These are phyloP conservation scores for Solanum etuberosum DNA, from an alignment of 257 asterid genomes.

Conservation along the genomic window DNA sequence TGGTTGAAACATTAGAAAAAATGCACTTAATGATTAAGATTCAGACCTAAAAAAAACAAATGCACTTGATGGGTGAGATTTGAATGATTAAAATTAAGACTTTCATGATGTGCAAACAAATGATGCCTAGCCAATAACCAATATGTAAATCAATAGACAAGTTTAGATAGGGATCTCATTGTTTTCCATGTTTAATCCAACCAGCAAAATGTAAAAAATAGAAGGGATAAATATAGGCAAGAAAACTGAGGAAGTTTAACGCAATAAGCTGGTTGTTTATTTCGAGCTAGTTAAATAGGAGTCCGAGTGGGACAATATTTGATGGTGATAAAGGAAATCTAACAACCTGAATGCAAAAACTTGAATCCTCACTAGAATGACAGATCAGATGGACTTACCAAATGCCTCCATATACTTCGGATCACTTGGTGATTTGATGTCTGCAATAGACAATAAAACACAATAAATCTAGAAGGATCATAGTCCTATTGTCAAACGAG, in stretches of 20 bases:
- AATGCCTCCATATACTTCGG: conserved; percentile 88
- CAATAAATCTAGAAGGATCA: background rate
- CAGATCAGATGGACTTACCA: conserved; percentile 42
- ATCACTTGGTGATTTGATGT: conserved; percentile 79
- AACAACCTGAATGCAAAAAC: background rate
- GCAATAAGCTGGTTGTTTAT: background rate
- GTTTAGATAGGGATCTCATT: background rate
- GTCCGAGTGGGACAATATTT: background rate
- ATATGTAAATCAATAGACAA: background rate
- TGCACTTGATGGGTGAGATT: background rate
- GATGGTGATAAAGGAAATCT: background rate
- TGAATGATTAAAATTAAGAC: background rate
- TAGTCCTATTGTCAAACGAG: background rate
- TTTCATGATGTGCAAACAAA: background rate
- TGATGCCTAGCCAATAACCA: background rate
- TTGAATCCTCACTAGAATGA: background rate
- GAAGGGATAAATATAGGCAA: background rate
- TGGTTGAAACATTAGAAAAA: background rate
- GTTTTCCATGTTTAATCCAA: background rate
- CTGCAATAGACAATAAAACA: conserved; percentile 30
- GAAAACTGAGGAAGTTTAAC: background rate
- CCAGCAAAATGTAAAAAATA: background rate
- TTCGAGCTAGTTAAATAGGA: background rate
- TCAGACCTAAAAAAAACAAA: background rate
- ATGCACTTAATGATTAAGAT: background rate